Evolutionary conservation across 2,329 filamentous ascomycete genomes (phyloP).

Genomic region (Colletotrichum phormii): DNA sequence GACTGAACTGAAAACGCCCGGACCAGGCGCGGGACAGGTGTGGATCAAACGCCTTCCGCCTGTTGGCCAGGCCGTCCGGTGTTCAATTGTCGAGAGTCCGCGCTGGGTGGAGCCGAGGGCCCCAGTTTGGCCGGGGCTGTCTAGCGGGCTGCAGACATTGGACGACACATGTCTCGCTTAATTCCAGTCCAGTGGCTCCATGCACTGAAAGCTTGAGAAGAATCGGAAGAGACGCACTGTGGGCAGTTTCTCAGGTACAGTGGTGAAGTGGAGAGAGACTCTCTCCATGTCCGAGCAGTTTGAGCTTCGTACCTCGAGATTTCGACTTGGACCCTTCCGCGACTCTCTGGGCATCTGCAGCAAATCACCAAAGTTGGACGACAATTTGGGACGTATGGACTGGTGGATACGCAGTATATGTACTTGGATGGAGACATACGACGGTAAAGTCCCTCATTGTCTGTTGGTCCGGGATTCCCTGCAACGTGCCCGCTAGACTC

Average conservation of each 20-base stretch:
- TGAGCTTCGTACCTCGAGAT: constrained; percentile 11
- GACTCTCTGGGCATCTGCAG: neutral
- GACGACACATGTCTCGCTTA: constrained; percentile 1
- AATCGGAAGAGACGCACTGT: neutral
- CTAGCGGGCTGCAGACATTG: neutral
- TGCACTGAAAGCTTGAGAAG: neutral
- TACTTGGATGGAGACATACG: neutral
- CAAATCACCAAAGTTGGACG: neutral
- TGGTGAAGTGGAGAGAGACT: neutral
- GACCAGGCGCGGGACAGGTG: neutral
- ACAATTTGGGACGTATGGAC: neutral
- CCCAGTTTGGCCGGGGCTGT: neutral
- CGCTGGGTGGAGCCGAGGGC: neutral
- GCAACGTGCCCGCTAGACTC: constrained; percentile 5
- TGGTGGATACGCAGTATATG: too few relatives aligned
- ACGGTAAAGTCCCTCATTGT: neutral
- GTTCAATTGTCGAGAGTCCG: neutral
- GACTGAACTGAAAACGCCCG: too few relatives aligned
- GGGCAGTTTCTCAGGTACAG: constrained; percentile 21
- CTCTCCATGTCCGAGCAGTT: constrained; percentile 1
- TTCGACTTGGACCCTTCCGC: neutral
- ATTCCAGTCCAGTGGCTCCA: constrained; percentile 9
- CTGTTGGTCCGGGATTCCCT: constrained; percentile 17
- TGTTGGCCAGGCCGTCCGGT: neutral
- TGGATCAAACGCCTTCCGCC: too few relatives aligned